A percentile compares a stretch with the other conserved stretches of the same genome.
phyloP scores from a whole-genome alignment of 2,329 filamentous ascomycete species.

The Sporothrix humicola region DNA sequence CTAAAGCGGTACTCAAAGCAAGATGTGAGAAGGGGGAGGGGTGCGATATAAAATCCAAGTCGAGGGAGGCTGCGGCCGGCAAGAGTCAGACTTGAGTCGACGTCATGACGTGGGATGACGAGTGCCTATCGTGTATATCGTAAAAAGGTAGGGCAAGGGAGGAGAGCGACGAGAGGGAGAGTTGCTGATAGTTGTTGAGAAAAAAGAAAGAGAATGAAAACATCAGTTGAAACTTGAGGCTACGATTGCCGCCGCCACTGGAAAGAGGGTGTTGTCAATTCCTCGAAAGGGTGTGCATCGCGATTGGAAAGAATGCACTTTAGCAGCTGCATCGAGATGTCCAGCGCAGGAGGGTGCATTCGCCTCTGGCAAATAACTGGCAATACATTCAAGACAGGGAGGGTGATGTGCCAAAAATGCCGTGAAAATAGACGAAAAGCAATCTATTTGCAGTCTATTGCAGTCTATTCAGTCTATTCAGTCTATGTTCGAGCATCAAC shows the following conservation, averaged over 20 bases:
- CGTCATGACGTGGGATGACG: slow-evolving; percentile 31
- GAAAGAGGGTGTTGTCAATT: not conserved
- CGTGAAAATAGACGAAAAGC: too few species aligned
- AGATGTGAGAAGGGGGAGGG: not conserved
- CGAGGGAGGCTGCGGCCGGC: not conserved
- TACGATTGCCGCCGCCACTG: not conserved
- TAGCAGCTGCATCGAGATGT: not conserved
- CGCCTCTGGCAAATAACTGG: not conserved
- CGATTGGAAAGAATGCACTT: not conserved
- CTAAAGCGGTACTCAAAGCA: not conserved
- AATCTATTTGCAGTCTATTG: too few species aligned
- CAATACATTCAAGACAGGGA: slow-evolving; percentile 8
- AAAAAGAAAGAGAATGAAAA: too few species aligned
- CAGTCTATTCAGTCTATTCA: not conserved
- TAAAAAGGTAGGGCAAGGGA: not conserved
- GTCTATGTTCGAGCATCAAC: not conserved
- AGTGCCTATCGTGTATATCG: not conserved
- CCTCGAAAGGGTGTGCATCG: not conserved
- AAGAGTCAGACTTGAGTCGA: not conserved
- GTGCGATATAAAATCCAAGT: not conserved
- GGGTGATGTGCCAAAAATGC: not conserved
- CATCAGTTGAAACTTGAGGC: not conserved
- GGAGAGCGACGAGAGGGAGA: not conserved
- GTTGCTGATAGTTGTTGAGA: too few species aligned
- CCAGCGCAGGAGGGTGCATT: not conserved